Evolutionary conservation across 2,329 filamentous ascomycete genomes (phyloP), one percentile per base, ranked within the genome.

Genomic region (Rutstroemia sp.): DNA sequence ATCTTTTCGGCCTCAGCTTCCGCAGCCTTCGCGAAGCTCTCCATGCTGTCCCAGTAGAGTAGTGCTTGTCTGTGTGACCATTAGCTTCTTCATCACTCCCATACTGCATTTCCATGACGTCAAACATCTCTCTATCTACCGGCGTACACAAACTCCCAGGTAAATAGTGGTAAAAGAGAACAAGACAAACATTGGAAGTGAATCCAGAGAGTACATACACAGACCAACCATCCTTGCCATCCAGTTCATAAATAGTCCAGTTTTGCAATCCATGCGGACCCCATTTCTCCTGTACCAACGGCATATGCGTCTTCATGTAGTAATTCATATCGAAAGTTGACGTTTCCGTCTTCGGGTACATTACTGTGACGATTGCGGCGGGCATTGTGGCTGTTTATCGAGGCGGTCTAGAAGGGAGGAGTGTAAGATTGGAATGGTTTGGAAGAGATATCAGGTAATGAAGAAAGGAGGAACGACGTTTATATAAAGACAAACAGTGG

Each of bases 321-420:
- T 55, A 50, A 14, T 42, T 37, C 14, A 50, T 21, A 9, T 55
- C 46, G 46, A 55, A 55, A 30, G 52, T 55, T 5, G 52, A 55
- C 14, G 37, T 50, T 42, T 30, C 45, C 17, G 52, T 50, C 23
- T 55, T 55, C 17, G 46, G 46, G 12, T 50, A 55, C 5, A 55
- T n/a, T n/a, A 55, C 25, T 34, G 25, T 49, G 37, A 54, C 8
- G 37, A 54, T 42, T 17, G 48, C 5, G 21, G 39, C 8, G 30
- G 51, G 16, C 51, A 54, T 54, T 27, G 38, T 54, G 51, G 21
- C 12, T 42, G 21, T 6, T 6, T 7, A 6, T 34, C 12, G 10
- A 3, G 30, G 4, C 0, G 30, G 7, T 27, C 25, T 8, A 7
- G 5, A 8, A 27, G 25, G 7, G 25, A 27, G 25, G 7, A 16